Percentiles rank a stretch among this genome's conserved stretches.
phyloP scores from a whole-genome alignment of 2,329 filamentous ascomycete genomes.

The Colletotrichum theobromicola region DNA sequence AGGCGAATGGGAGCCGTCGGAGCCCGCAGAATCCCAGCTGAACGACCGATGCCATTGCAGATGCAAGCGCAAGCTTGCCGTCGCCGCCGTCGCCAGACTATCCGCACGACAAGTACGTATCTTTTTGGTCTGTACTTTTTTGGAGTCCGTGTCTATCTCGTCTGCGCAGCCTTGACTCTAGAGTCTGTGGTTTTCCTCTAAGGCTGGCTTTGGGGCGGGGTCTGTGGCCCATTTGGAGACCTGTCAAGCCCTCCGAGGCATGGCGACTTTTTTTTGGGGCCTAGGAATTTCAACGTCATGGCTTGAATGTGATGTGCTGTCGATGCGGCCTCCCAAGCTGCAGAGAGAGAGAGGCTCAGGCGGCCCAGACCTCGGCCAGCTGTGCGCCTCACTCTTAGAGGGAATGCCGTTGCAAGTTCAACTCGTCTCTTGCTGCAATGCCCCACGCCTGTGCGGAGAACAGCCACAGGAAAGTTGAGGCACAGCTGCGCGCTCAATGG shows the following conservation, averaged over 20 bases:
- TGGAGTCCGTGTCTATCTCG: not conserved
- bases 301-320: not conserved
- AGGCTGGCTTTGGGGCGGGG: not conserved
- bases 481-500: not conserved
- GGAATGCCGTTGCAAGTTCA: not conserved
- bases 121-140: not conserved
- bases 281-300: not conserved
- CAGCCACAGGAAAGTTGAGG: not conserved
- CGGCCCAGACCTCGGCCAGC: not conserved
- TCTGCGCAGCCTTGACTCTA: not conserved
- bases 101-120: not conserved
- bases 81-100: not conserved
- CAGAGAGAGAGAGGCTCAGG: not conserved
- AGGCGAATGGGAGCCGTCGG: constrained; percentile 31
- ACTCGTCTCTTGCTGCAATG: not conserved
- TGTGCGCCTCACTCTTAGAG: not conserved
- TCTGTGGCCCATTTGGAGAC: not conserved
- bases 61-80: not conserved
- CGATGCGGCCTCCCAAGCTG: not conserved
- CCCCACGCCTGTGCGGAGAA: not conserved
- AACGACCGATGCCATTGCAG: not conserved
- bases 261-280: not conserved
- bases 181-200: not conserved
- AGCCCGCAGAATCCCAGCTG: constrained; percentile 23
- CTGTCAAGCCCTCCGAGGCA: not conserved